Base-by-base conservation (phyloP, 2,329 filamentous ascomycete genomes). In the Ophiostoma triangulosporum region DNA sequence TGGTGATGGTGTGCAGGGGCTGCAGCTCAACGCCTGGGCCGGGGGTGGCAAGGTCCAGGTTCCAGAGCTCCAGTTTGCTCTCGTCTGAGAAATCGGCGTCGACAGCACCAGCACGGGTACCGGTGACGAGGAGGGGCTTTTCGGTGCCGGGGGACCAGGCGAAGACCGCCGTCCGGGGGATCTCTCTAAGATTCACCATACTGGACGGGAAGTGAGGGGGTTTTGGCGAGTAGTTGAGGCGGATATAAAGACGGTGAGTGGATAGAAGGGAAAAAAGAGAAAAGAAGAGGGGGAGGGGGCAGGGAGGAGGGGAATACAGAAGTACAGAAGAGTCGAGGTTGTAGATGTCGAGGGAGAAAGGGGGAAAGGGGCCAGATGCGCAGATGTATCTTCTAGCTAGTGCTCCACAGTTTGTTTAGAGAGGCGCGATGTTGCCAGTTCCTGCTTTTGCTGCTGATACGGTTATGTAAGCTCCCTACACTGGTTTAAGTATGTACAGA, bases 31-130 rank as follows among this genome's bases (percentile, higher is more conserved):
- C 75, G 53, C 82, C 83, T 64, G 86, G 82, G 57, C 85, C 77
- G 58, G 80, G 71, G 68, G 82, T 81, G 68, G 94, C 88, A 60
- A 97, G 76, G 64, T 81, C 83, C 60, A 98, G 75, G 70, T 97
- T 88, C 93, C 93, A 98, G 57, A 98, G 76, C 73, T 98, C 93
- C 55, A 98, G 74, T 72, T 91, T 91, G 59, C 89, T 96, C 68
- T 97, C 90, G 68, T 93, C 93, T 27, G 93, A 97, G 71, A 98
- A 98, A 69, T 97, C 90, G 62, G 88, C 90, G 70, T 95, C 89
- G 40, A 98, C 89, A 62, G 93, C 93, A 59, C 93, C 93, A 57
- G 93, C 90, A 62, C 90, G 84, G 48, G 93, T 98, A 63, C 93
- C 93, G 27, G 93, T 98, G 57, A 88, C 91, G 59, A 98, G 75